phyloP scores from a whole-genome alignment of 2,329 filamentous ascomycete genomes.

The Colletotrichum costaricense region DNA sequence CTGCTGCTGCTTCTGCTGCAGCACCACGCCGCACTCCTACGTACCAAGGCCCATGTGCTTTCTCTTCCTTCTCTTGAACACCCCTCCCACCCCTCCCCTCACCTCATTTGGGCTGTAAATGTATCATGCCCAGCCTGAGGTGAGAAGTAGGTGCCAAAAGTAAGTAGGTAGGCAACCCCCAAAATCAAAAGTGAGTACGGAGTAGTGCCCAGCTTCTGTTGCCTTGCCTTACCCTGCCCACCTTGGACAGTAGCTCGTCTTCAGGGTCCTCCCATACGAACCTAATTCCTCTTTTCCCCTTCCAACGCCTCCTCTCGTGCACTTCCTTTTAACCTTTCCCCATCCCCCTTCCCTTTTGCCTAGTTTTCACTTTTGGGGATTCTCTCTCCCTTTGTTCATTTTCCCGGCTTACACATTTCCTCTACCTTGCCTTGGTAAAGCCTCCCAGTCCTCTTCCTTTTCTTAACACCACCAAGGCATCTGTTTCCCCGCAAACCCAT shows the following conservation, averaged over 20 bases:
- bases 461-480: neutral
- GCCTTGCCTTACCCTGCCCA: constrained; percentile 10
- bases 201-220: neutral
- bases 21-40: neutral
- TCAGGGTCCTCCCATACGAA: constrained; percentile 32
- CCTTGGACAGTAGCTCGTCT: constrained; percentile 16
- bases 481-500: neutral
- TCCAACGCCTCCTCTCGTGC: neutral
- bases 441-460: too few relatives aligned
- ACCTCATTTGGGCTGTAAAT: neutral
- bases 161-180: too few relatives aligned
- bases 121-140: neutral
- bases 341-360: constrained; percentile 6
- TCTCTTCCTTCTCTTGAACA: neutral
- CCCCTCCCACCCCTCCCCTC: too few relatives aligned
- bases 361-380: neutral
- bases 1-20: neutral
- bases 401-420: neutral
- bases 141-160: too few relatives aligned
- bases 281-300: constrained; percentile 31
- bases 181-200: neutral
- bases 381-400: neutral
- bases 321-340: neutral
- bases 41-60: neutral
- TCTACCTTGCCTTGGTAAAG: neutral